Percentiles rank a stretch among this genome's conserved stretches.
phyloP scores from a whole-genome alignment of 179 eudicot species.

The Drosera spatulata region DNA sequence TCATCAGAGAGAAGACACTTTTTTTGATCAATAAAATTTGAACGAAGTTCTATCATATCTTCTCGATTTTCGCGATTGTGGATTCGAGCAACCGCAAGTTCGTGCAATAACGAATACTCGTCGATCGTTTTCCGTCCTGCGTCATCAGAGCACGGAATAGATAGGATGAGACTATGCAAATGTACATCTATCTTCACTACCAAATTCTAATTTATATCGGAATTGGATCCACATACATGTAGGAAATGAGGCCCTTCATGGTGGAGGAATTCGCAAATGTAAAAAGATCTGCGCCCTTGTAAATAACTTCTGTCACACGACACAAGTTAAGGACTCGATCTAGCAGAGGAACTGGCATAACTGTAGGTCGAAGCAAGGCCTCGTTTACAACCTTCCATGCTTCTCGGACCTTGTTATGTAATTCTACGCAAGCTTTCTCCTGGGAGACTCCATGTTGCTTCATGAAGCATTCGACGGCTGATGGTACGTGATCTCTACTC shows the following conservation, averaged over 20 bases:
- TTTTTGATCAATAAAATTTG: too few relatives aligned
- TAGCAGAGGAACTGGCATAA: conserved; percentile 4
- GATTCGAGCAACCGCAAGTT: too few relatives aligned
- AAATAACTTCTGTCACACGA: conserved; percentile 2
- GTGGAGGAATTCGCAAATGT: conserved; percentile 1
- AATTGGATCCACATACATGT: conserved; percentile 2
- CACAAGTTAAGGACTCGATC: conserved; percentile 3
- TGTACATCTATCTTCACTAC: too few relatives aligned
- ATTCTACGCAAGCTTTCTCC: conserved; percentile 9
- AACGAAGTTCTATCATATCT: too few relatives aligned
- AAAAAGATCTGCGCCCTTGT: conserved; percentile 14
- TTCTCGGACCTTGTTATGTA: conserved; percentile 2
- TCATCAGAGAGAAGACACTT: too few relatives aligned
- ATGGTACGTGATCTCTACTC: conserved; percentile 18
- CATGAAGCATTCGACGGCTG: conserved; percentile 30
- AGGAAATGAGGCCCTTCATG: conserved; percentile 1
- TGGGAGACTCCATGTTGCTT: conserved; percentile 13
- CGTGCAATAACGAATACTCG: too few relatives aligned
- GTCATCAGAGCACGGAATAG: too few relatives aligned
- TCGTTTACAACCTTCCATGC: conserved; percentile 23
- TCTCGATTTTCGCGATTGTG: too few relatives aligned
- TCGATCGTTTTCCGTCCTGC: too few relatives aligned
- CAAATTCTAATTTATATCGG: not conserved
- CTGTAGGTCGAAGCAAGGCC: conserved; percentile 10
- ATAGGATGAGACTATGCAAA: too few relatives aligned